Evolutionary conservation across 2,329 filamentous ascomycete species (phyloP), one percentile per base, ranked within the genome.

Genomic region (Berkeleyomyces basicola): DNA sequence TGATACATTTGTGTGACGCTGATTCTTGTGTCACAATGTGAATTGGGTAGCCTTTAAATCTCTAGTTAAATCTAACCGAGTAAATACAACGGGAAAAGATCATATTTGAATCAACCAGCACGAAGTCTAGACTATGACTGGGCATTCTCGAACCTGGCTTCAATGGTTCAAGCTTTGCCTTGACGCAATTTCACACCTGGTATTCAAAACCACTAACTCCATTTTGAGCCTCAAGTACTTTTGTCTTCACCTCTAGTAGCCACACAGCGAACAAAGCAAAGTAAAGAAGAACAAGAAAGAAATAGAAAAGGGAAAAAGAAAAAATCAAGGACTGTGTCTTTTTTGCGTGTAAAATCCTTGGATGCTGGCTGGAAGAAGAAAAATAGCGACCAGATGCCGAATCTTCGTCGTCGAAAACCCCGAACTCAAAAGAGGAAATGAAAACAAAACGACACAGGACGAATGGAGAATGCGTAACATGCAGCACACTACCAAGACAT

Each of bases 261-360:
- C 40, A 37, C 53, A 58, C 37, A 44, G 36, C 39, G 40, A 43
- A 64, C 64, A 57, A 43, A 63, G 65, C 64, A 66, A 66, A 68
- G 63, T 58, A 62, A 64, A 65, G 55, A 63, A 58, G 47, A 63
- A 59, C 58, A 42, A 33, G 23, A 2, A 66, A 63, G 42, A 33
- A 62, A 11, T 23, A 55, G 23, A 55, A 55, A 33, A 14, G 33
- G 14, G 51, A 55, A 16, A 40, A 9, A 58, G 23, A 57, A 57
- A 7, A 57, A 14, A 36, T 1, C 6, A 36, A 57, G 14, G 51
- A 5, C n/a, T 55, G 31, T 55, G 51, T 9, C 5, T 11, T 7
- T 43, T 11, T 10, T 43, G 5, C 16, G 43, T 46, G 43, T 46
- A n/a, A 46, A 46, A 3, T 46, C 43, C 3, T 46, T 46, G 43